A percentile compares a stretch with the other conserved stretches of the same genome.
phyloP scores from a whole-genome alignment of 495 filamentous ascomycete genomes.

The Chaetomium tenue region DNA sequence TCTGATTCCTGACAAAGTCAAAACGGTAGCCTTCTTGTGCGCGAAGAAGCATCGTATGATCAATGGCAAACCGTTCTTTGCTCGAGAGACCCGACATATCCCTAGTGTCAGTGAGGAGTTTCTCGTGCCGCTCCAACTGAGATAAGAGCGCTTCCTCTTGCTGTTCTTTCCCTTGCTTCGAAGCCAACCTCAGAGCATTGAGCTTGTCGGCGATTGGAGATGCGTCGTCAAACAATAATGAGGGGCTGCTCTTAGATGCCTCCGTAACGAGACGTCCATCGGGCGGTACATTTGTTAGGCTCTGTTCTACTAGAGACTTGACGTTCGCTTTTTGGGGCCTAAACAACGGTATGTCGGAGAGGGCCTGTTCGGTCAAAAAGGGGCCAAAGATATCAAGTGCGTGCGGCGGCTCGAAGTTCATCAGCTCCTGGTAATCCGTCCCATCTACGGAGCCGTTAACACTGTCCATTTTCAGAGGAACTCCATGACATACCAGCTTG shows the following conservation, averaged over 20 bases:
- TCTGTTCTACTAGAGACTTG: slow-evolving; percentile 35
- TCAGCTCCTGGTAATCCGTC: slow-evolving; percentile 43
- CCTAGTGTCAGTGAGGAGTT: slow-evolving; percentile 50
- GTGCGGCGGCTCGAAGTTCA: slow-evolving; percentile 47
- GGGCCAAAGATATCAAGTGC: slow-evolving; percentile 45
- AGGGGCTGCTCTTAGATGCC: slow-evolving; percentile 27
- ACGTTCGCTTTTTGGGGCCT: slow-evolving; percentile 41
- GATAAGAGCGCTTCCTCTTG: slow-evolving; percentile 28
- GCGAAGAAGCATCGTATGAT: slow-evolving; percentile 49
- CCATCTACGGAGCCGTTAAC: slow-evolving; percentile 37
- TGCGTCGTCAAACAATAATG: slow-evolving; percentile 33
- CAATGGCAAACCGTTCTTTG: slow-evolving; percentile 40
- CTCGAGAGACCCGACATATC: slow-evolving; percentile 36
- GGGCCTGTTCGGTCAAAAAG: slow-evolving; percentile 43
- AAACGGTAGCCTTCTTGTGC: slow-evolving; percentile 76
- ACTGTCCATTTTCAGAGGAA: background rate
- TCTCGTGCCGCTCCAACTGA: slow-evolving; percentile 46
- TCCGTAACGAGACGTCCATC: slow-evolving; percentile 33
- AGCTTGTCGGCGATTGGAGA: slow-evolving; percentile 44
- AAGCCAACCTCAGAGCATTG: slow-evolving; percentile 36
- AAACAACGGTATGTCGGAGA: slow-evolving; percentile 47
- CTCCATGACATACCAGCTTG: slow-evolving; percentile 40
- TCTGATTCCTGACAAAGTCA: slow-evolving; percentile 64
- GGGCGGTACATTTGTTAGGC: slow-evolving; percentile 26
- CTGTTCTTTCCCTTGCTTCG: slow-evolving; percentile 20